Evolutionary conservation across 2,329 filamentous ascomycete species (phyloP).

Genomic region (Metarhizium anisopliae): DNA sequence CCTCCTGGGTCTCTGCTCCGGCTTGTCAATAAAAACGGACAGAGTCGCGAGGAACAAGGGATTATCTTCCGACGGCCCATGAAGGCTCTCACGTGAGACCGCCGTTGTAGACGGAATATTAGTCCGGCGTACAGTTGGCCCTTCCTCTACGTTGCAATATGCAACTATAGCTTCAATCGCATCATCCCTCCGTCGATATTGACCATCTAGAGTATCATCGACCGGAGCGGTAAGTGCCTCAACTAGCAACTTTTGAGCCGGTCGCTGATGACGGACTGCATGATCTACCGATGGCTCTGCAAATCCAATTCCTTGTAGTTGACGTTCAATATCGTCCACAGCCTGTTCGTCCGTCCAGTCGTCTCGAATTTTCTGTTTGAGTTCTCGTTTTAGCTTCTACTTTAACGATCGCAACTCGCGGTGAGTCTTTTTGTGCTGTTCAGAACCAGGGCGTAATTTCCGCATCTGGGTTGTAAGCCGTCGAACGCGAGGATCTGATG

Average conservation of each 20-base stretch:
- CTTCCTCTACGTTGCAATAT: conserved; percentile 4
- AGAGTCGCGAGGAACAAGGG: no score
- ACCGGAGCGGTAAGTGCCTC: conserved; percentile 5
- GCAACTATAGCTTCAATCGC: conserved; percentile 7
- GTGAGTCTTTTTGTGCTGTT: conserved; percentile 4
- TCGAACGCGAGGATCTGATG: no score
- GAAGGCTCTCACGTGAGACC: no score
- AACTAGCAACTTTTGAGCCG: conserved; percentile 10
- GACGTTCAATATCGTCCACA: conserved; percentile 10
- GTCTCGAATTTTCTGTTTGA: conserved; percentile 9
- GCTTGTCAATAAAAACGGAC: no score
- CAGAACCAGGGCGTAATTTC: not conserved
- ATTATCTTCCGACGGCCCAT: no score
- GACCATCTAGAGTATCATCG: conserved; percentile 4
- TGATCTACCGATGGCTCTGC: conserved; percentile 1
- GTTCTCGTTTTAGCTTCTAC: conserved; percentile 8
- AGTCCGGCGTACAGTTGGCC: no score
- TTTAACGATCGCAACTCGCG: conserved; percentile 8
- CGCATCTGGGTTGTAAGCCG: no score
- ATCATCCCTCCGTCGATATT: conserved; percentile 8
- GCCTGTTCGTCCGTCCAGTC: no score
- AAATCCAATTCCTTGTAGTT: conserved; percentile 12
- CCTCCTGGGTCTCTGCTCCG: no score
- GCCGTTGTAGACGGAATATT: no score
- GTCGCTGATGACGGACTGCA: conserved; percentile 2